Evolutionary conservation across 208 protist species (phyloP).

Genomic region (Leishmania guyanensis): DNA sequence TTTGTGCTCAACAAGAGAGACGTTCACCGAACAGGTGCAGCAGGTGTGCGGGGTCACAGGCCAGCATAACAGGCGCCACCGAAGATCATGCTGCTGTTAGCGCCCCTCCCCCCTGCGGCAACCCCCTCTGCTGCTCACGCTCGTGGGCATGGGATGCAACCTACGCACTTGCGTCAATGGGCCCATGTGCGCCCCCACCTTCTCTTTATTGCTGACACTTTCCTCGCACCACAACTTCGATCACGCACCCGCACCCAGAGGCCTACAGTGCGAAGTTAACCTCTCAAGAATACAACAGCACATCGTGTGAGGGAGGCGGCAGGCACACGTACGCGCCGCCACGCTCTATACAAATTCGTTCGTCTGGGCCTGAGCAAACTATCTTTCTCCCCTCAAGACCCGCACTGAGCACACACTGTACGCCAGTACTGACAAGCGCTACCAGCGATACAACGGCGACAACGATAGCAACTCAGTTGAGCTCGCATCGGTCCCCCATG

Average conservation of each 20-base stretch:
- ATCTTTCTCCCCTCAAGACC: not conserved
- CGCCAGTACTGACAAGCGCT: not conserved
- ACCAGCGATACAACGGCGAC: not conserved
- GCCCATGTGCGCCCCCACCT: not conserved
- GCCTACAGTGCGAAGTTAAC: not conserved
- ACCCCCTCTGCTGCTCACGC: too few species aligned
- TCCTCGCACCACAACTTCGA: not conserved
- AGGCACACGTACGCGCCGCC: not conserved
- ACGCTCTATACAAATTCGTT: not conserved
- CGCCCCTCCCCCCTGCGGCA: not conserved
- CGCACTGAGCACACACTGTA: not conserved
- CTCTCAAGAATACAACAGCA: not conserved
- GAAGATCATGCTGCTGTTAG: not conserved
- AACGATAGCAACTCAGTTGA: conserved; percentile 12
- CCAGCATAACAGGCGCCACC: not conserved
- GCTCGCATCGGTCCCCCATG: conserved; percentile 4
- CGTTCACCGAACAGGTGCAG: not conserved
- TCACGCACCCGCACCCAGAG: not conserved
- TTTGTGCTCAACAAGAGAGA: not conserved
- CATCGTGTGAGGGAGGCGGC: not conserved
- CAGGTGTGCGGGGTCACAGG: not conserved
- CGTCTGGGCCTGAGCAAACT: not conserved
- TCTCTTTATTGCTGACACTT: not conserved
- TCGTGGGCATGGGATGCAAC: not conserved
- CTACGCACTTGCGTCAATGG: not conserved